phyloP scores from a whole-genome alignment of 2,329 filamentous ascomycete species.

The Diplodia corticola region DNA sequence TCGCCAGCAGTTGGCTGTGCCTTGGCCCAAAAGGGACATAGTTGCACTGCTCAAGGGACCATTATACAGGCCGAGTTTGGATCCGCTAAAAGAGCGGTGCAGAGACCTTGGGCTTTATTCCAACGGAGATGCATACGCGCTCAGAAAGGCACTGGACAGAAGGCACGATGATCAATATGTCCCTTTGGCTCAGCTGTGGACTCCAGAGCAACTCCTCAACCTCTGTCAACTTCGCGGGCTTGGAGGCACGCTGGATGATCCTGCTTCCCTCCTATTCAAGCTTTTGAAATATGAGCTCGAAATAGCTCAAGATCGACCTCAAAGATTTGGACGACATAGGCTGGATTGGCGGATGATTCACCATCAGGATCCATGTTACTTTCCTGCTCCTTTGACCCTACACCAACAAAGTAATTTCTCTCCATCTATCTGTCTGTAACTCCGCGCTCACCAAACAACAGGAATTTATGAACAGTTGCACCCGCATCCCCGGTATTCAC shows the following conservation, averaged over 20 bases:
- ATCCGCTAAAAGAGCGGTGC: background rate
- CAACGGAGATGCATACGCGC: background rate
- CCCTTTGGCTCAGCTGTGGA: background rate
- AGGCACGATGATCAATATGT: background rate
- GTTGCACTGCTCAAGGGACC: background rate
- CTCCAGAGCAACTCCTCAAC: background rate
- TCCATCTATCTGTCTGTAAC: background rate
- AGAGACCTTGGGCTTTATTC: background rate
- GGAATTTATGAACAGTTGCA: background rate
- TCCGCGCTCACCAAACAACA: background rate
- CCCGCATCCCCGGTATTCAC: background rate
- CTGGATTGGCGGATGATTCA: background rate
- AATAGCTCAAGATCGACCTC: background rate
- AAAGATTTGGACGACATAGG: background rate
- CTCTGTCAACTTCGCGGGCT: background rate
- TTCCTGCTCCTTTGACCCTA: background rate
- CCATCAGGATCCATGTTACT: background rate
- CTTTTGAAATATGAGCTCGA: background rate
- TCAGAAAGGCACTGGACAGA: background rate
- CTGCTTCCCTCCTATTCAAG: background rate
- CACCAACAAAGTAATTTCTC: background rate
- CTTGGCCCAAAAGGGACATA: background rate
- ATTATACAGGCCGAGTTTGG: background rate
- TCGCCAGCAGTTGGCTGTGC: background rate
- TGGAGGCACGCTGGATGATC: too few relatives aligned